Conservation (phyloP, 805 yeast genomes). For the Candida hungchunana region DNA sequence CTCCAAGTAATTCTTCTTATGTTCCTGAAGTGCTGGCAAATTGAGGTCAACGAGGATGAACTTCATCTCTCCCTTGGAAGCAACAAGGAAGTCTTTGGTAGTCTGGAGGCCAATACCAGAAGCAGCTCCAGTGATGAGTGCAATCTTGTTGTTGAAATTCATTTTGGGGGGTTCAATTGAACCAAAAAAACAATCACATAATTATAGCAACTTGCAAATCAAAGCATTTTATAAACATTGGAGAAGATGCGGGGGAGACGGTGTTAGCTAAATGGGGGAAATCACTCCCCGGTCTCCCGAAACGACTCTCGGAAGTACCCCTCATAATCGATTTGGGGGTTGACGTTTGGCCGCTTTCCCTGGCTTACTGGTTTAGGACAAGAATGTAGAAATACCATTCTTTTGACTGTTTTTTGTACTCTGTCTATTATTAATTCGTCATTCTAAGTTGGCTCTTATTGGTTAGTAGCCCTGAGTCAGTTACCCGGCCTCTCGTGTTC, state of each 20-base stretch:
- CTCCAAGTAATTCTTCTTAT: conserved; percentile 41
- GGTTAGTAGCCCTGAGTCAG: too few relatives aligned
- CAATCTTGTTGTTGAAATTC: conserved; percentile 41
- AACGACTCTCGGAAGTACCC: not conserved
- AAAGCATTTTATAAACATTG: not conserved
- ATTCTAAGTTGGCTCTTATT: too few relatives aligned
- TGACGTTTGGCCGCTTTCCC: too few relatives aligned
- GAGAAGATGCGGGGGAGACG: not conserved
- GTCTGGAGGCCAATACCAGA: conserved; percentile 93
- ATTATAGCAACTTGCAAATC: not conserved
- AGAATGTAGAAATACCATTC: too few relatives aligned
- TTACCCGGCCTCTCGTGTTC: too few relatives aligned
- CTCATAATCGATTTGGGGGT: not conserved
- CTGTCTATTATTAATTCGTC: too few relatives aligned
- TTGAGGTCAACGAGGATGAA: conserved; percentile 77
- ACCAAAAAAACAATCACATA: too few relatives aligned
- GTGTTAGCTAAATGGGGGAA: not conserved
- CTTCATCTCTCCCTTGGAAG: conserved; percentile 63
- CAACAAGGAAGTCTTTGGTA: conserved; percentile 74
- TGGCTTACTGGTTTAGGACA: too few relatives aligned
- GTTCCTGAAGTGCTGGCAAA: conserved; percentile 44
- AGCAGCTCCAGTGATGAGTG: conserved; percentile 89
- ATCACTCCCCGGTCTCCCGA: not conserved
- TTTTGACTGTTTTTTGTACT: too few relatives aligned
- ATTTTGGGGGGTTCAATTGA: not conserved